A percentile compares a stretch with the other conserved stretches of the same genome.
phyloP scores from a whole-genome alignment of 768 basidiomycete genomes.

The Amyloporia xantha region DNA sequence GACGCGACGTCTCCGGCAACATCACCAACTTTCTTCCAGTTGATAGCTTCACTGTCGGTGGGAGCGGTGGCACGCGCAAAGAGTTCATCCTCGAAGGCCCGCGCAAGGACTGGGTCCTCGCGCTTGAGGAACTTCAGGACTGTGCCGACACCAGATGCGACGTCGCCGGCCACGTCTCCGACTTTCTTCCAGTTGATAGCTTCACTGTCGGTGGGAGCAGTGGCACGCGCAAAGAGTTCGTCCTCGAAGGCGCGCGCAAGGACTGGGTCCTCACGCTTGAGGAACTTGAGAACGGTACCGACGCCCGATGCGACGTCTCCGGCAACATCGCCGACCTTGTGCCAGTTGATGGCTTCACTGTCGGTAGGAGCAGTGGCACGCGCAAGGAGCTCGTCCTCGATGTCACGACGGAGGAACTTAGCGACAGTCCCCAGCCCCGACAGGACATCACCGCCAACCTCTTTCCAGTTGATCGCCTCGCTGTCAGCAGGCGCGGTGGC shows the following conservation, averaged over 20 bases:
- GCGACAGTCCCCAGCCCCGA: background rate
- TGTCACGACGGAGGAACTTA: background rate
- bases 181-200: background rate
- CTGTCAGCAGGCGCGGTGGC: background rate
- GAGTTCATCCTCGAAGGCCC: background rate
- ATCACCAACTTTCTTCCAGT: background rate
- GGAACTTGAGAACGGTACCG: background rate
- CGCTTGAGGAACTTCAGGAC: background rate
- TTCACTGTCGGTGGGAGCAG: background rate
- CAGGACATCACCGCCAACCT: background rate
- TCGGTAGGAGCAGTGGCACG: background rate
- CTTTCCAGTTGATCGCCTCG: background rate
- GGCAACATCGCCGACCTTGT: background rate
- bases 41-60: background rate
- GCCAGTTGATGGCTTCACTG: background rate
- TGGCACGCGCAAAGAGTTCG: background rate
- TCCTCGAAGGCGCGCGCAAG: conserved; percentile 2
- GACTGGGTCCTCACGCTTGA: conserved; percentile 4
- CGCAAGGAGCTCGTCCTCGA: background rate
- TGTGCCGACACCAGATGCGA: background rate
- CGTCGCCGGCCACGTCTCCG: background rate
- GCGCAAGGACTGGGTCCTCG: conserved; percentile 1
- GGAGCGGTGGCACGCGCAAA: background rate
- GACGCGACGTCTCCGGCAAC: background rate
- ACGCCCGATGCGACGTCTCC: background rate